phyloP scores from a whole-genome alignment of 1,139 yeast genomes.

The Magnusiomyces fungicola region DNA sequence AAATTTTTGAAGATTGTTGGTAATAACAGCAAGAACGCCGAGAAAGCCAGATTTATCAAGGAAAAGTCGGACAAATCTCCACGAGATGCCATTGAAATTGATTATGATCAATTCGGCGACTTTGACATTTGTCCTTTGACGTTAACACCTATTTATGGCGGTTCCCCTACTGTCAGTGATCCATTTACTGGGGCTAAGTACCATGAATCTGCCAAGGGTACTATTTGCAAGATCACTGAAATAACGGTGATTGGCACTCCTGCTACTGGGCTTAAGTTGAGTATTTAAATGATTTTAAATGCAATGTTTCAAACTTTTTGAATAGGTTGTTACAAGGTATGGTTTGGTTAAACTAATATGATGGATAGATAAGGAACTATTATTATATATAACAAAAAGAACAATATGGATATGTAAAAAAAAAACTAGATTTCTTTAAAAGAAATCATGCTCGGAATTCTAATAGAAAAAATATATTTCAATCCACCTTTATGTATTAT shows the following conservation, averaged over 20 bases:
- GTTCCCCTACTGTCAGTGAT: slow-evolving; percentile 60
- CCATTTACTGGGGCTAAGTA: slow-evolving; percentile 92
- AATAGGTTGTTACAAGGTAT: too few relatives aligned
- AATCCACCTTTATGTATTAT: too few relatives aligned
- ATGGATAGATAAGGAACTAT: too few relatives aligned
- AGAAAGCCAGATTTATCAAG: slow-evolving; percentile 79
- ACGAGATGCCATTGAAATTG: slow-evolving; percentile 80
- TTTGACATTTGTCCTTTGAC: slow-evolving; percentile 87
- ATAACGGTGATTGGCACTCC: slow-evolving; percentile 86
- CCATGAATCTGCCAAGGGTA: slow-evolving; percentile 69
- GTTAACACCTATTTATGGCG: slow-evolving; percentile 81
- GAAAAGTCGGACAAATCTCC: slow-evolving; percentile 72
- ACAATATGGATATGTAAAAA: too few relatives aligned
- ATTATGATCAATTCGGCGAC: slow-evolving; percentile 86
- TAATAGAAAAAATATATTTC: too few relatives aligned
- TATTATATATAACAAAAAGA: too few relatives aligned
- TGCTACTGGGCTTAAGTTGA: slow-evolving; percentile 77
- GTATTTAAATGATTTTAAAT: too few relatives aligned
- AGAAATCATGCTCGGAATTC: too few relatives aligned
- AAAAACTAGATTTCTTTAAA: too few relatives aligned
- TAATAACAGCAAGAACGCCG: slow-evolving; percentile 46
- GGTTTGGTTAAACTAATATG: too few relatives aligned
- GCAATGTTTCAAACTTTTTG: too few relatives aligned
- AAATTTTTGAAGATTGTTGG: slow-evolving; percentile 72
- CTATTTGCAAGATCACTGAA: slow-evolving; percentile 65